phyloP scores from a whole-genome alignment of 2,329 filamentous ascomycete species.

The Dothistroma pini region DNA sequence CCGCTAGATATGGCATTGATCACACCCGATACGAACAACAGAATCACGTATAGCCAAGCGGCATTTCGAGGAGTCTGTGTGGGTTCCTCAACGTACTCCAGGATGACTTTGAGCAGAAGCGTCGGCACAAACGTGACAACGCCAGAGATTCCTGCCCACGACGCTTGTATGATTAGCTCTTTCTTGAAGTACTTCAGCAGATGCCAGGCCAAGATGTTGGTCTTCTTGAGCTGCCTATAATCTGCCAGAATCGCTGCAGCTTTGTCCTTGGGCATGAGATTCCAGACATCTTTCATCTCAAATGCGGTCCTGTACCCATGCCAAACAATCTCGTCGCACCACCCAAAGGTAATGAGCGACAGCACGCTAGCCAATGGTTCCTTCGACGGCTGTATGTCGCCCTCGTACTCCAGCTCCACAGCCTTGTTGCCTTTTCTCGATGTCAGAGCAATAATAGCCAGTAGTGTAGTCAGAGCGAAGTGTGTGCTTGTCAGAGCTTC shows the following conservation, averaged over 20 bases:
- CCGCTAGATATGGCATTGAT: slow-evolving; percentile 79
- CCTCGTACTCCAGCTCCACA: slow-evolving; percentile 84
- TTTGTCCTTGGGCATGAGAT: slow-evolving; percentile 82
- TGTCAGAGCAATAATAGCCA: slow-evolving; percentile 72
- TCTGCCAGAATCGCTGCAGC: slow-evolving; percentile 73
- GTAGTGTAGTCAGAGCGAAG: slow-evolving; percentile 69
- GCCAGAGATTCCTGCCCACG: slow-evolving; percentile 74
- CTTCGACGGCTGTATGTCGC: slow-evolving; percentile 77
- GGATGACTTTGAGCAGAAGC: slow-evolving; percentile 80
- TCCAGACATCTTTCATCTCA: slow-evolving; percentile 87
- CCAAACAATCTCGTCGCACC: slow-evolving; percentile 87
- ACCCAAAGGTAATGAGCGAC: slow-evolving; percentile 81
- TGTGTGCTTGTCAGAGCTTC: slow-evolving; percentile 66
- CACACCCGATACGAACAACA: slow-evolving; percentile 78
- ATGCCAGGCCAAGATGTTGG: slow-evolving; percentile 72
- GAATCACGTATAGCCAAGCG: slow-evolving; percentile 91
- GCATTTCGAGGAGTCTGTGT: slow-evolving; percentile 73
- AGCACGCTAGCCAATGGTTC: slow-evolving; percentile 86
- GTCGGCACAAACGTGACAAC: slow-evolving; percentile 89
- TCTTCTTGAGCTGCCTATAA: slow-evolving; percentile 83
- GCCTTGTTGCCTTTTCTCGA: slow-evolving; percentile 90
- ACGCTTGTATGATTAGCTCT: slow-evolving; percentile 69
- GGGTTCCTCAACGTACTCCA: slow-evolving; percentile 90
- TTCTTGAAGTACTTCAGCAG: slow-evolving; percentile 80
- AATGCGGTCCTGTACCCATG: slow-evolving; percentile 81